Evolutionary conservation across 169 alveolate species (phyloP), one percentile per base, ranked within the genome.

Genomic region (Cryptosporidium bovis): DNA sequence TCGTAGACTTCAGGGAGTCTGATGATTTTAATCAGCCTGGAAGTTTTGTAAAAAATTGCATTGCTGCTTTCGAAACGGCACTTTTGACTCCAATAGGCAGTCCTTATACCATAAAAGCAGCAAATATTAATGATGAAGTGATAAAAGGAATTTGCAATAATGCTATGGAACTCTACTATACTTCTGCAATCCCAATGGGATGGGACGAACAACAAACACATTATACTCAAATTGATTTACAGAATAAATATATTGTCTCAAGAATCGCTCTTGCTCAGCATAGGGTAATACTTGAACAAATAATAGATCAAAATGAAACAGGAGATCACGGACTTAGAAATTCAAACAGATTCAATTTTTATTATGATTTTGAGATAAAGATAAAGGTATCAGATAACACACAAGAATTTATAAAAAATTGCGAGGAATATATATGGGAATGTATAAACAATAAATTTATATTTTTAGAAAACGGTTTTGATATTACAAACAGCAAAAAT

Each of bases 201-300:
- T 77, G 87, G 87, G 87, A 77, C 24, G 87, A 77, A 60, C 87
- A 77, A 36, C 87, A 77, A 60, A 46, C 71, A 24, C 48, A 13
- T 24, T 60, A 36, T 50, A 77, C 53, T 60, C 71, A 68, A 24
- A 60, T 77, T 18, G 16, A n/a, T 15, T 27, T 40, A 29, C 64
- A 40, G 29, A 56, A 77, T 48, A 58, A 44, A 8, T 60, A 77
- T 24, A 24, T 40, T 34, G 51, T 77, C 46, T 77, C 87, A n/a
- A 77, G 87, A 77, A 27, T 77, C 16, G 87, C 87, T 77, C 65
- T 77, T 29, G 69, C 77, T 15, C 87, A 77, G 15, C 71, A 60
- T 40, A 40, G 51, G 1, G 71, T 15, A 33, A 56, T 77, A 16
- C 46, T 60, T 10, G 87, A 77, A 20, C 77, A 77, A 62, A 77